Evolutionary conservation across 768 basidiomycete genomes (phyloP).

Genomic region (Lactarius evosmus): DNA sequence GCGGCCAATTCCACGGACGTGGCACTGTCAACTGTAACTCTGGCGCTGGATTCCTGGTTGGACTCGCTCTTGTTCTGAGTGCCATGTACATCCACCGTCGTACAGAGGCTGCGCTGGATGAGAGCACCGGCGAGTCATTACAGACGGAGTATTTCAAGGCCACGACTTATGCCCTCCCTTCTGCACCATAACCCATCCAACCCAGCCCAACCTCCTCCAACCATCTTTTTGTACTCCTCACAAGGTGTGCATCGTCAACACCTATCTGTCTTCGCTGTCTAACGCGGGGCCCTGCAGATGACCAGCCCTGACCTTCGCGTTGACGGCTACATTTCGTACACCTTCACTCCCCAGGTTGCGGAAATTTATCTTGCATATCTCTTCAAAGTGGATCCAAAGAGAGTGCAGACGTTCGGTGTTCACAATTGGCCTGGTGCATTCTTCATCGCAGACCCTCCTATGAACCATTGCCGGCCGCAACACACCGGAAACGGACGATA

Average conservation of each 20-base stretch:
- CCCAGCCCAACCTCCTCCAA: background rate
- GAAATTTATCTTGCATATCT: conserved; percentile 10
- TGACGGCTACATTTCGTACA: conserved; percentile 19
- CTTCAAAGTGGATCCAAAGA: background rate
- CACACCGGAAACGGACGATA: background rate
- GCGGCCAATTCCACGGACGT: conserved; percentile 15
- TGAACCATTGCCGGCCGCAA: background rate
- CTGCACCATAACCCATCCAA: conserved; percentile 10
- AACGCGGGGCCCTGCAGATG: conserved; percentile 7
- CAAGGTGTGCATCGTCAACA: conserved; percentile 11
- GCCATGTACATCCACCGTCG: background rate
- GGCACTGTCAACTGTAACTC: conserved; percentile 8
- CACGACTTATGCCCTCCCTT: background rate
- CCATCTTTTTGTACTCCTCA: background rate
- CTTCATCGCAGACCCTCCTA: conserved; percentile 2
- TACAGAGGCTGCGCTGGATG: conserved; percentile 13
- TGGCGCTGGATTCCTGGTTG: conserved; percentile 2
- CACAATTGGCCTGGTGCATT: background rate
- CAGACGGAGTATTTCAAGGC: conserved; percentile 13
- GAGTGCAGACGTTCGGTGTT: background rate
- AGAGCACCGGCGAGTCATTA: conserved; percentile 6
- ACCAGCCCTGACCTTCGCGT: background rate
- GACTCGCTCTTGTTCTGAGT: background rate
- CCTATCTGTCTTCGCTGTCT: background rate
- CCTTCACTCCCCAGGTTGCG: conserved; percentile 12